These are phyloP conservation scores for Zarea fungicola DNA, from an alignment of 2,329 filamentous ascomycete genomes.

Conservation along the genomic window DNA sequence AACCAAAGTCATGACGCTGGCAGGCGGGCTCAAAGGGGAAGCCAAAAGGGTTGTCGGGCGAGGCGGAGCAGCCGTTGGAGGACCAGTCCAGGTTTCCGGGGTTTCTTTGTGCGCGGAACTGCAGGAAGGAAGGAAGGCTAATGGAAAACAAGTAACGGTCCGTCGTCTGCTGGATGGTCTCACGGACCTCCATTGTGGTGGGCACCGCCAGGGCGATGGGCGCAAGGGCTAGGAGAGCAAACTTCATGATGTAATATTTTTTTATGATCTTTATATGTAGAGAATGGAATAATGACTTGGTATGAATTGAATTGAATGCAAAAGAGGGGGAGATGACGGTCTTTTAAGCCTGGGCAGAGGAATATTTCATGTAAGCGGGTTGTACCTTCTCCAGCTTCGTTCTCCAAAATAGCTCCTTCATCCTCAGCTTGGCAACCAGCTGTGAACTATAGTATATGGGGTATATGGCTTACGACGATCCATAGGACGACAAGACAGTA, in stretches of 20 bases:
- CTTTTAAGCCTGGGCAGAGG: too few species aligned
- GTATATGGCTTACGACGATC: too few species aligned
- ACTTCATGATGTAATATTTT: constrained; percentile 8
- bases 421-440: too few species aligned
- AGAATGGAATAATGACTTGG: too few species aligned
- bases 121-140: background rate
- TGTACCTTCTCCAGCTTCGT: too few species aligned
- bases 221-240: background rate
- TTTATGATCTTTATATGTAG: too few species aligned
- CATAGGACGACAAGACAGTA: too few species aligned
- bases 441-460: too few species aligned
- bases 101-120: background rate
- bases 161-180: background rate
- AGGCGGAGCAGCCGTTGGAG: constrained; percentile 21
- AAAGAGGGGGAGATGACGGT: too few species aligned
- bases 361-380: too few species aligned
- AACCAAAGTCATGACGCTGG: constrained; percentile 40
- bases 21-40: constrained; percentile 26
- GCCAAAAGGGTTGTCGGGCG: constrained; percentile 21
- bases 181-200: constrained; percentile 25
- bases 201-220: constrained; percentile 21
- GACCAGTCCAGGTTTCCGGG: constrained; percentile 16
- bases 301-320: too few species aligned
- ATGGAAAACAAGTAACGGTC: constrained; percentile 10
- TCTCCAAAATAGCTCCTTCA: too few species aligned